Conservation (phyloP, 768 basidiomycete genomes). For the Flagelloscypha sp. region DNA sequence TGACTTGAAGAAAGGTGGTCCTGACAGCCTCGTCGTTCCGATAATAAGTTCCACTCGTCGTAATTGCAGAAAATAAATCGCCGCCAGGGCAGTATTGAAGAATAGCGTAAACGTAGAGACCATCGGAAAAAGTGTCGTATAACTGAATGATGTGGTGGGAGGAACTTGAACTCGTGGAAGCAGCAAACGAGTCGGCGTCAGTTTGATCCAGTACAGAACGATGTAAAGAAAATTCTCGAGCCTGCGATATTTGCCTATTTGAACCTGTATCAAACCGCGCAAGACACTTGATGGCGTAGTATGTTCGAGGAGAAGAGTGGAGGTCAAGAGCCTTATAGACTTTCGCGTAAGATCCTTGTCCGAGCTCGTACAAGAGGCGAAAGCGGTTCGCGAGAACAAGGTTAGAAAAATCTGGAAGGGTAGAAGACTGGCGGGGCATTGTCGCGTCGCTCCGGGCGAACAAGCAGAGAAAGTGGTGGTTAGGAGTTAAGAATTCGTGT, state of each 20-base stretch:
- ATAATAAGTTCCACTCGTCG: constrained; percentile 41
- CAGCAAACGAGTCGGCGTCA: too few species aligned
- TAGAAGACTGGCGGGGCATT: too few species aligned
- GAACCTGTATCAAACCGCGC: constrained; percentile 65
- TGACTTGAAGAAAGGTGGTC: constrained; percentile 63
- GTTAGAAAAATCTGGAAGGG: constrained; percentile 6
- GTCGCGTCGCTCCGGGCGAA: too few species aligned
- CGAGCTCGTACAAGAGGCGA: constrained; percentile 6
- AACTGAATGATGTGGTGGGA: constrained; percentile 70
- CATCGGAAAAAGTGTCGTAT: constrained; percentile 54
- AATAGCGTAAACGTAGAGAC: constrained; percentile 57
- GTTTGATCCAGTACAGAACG: constrained; percentile 42
- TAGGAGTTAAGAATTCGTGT: too few species aligned
- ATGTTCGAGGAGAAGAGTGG: constrained; percentile 9
- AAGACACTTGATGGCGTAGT: constrained; percentile 74
- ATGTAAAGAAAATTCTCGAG: constrained; percentile 62
- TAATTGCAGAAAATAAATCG: constrained; percentile 70
- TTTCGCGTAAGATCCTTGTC: constrained; percentile 12
- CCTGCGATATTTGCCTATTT: too few species aligned
- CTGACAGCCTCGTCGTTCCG: constrained; percentile 58
- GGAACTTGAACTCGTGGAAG: too few species aligned
- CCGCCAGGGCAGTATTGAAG: constrained; percentile 50
- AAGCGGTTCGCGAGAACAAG: constrained; percentile 7
- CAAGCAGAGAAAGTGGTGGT: too few species aligned
- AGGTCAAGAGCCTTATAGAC: constrained; percentile 10